Percentiles rank a stretch among this genome's conserved stretches.
These are phyloP conservation scores for Macrophomina phaseolina DNA, from an alignment of 2,329 filamentous ascomycete genomes.

Conservation along the genomic window DNA sequence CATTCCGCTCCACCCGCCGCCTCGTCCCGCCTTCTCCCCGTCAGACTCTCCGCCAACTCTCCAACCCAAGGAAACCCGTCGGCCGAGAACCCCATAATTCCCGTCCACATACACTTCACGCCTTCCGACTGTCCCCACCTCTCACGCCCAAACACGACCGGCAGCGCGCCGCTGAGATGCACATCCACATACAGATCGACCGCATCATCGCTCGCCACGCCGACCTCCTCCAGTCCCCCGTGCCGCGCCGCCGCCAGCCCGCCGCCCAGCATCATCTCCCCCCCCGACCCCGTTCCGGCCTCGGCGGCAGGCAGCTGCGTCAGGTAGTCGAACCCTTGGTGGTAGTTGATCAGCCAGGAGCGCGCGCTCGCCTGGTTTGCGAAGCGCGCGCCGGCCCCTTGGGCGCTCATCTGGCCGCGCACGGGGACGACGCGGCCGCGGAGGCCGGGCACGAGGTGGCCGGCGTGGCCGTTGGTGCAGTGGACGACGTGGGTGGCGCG, in stretches of 20 bases:
- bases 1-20: conserved; percentile 40
- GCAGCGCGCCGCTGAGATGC: conserved; percentile 30
- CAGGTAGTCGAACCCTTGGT: conserved; percentile 30
- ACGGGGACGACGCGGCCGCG: conserved; percentile 52
- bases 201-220: conserved; percentile 28
- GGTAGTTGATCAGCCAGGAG: conserved; percentile 56
- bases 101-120: conserved; percentile 56
- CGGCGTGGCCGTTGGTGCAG: conserved; percentile 62
- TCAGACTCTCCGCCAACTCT: conserved; percentile 42
- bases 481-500: conserved; percentile 60
- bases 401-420: conserved; percentile 59
- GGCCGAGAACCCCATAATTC: conserved; percentile 55
- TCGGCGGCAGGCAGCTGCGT: conserved; percentile 28
- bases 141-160: conserved; percentile 29
- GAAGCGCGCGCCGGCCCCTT: conserved; percentile 48
- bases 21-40: conserved; percentile 34
- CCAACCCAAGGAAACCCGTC: conserved; percentile 60
- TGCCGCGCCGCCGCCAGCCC: conserved; percentile 30
- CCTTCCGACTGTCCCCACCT: conserved; percentile 29
- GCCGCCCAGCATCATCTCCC: conserved; percentile 31
- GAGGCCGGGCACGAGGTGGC: conserved; percentile 59
- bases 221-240: conserved; percentile 31
- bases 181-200: conserved; percentile 25
- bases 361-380: conserved; percentile 42
- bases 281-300: background rate